Evolutionary conservation across 2,329 filamentous ascomycete genomes (phyloP), one percentile per base, ranked within the genome.

Genomic region (Curvularia hawaiiensis): DNA sequence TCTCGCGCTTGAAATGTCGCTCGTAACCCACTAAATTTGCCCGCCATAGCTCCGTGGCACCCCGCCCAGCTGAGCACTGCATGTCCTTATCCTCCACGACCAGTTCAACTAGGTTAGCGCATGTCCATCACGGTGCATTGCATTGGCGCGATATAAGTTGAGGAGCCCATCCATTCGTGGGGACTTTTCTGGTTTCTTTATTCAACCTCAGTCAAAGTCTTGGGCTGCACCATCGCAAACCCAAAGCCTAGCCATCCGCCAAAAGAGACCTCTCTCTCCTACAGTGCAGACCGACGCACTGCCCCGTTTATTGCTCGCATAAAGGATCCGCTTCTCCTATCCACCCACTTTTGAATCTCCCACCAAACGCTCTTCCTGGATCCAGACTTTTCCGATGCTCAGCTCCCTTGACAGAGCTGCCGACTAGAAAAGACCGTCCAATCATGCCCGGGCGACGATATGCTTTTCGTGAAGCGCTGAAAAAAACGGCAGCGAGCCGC

Each of bases 401-500:
- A 70, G 71, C 65, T 65, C 69, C 70, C 67, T 69, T 74, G 65
- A 67, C 68, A 61, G 64, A 65, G 66, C 67, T 65, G 63, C 66
- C 65, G 68, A 66, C 66, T 66, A 35, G 64, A 68, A 71, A 74
- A 72, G 71, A 70, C 66, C 71, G 67, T 73, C 68, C 64, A 69
- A 72, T 72, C 62, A 73, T 75, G 72, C 70, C 70, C 66, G 64
- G 68, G 68, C 66, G 70, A 72, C 70, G 59, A 69, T 69, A 68
- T 73, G 71, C 71, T 75, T 74, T 75, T 73, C 69, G 68, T 67
- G 66, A 70, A 72, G 67, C 65, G 66, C 67, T 64, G 64, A 65
- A 75, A 72, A 68, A 72, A 68, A 73, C 71, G 72, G 73, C 72
- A 67, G 69, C 69, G 62, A 68, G 71, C 73, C 73, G 73, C 69